Evolutionary conservation across 148 eudicot species (phyloP), one percentile per base, ranked within the genome.

Genomic region (Rhododendron vialii): DNA sequence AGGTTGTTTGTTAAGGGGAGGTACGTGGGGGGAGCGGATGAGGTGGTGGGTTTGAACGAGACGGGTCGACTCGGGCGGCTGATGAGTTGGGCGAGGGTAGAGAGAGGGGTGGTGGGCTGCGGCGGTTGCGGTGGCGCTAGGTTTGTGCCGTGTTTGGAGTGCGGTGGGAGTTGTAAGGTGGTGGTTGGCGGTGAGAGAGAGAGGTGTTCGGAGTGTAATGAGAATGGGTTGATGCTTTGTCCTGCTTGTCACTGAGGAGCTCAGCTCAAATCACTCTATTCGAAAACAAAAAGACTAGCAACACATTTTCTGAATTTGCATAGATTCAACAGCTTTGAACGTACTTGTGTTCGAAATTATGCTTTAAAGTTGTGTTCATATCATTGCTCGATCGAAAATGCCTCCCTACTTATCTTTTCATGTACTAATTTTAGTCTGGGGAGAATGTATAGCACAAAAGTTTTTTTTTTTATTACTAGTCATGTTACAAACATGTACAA

Each of bases 81-180:
- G 79, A 50, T 95, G 89, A 93, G 89, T 48, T 88, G 92, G 90
- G 94, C 97, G 0, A 83, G 91, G 67, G 95, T 95, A 8, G 99
- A 95, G 90, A 91, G 98, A 69, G 98, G 95, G 65, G 89, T 88
- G 6, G 99, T 98, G 83, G 95, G 90, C 18, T 96, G 99, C 53
- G 95, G 88, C 22, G 98, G 98, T 80, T 96, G 99, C 36, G 99
- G 99, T 45, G 99, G 99, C 14, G 95, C 94, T 0, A 87, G 99
- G 92, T 96, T 96, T 79, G 90, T 96, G 84, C 99, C 99, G 51
- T 96, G 99, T 88, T 84, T 92, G 85, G 94, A 89, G 38, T 96
- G 99, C 82, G 96, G 98, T 0, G 99, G 99, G 73, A 96, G 99
- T 78, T 94, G 99, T 51, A 96, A 93, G 88, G 89, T 95, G 47